phyloP scores from a whole-genome alignment of 129 eudicot species.

The Pseudognaphalium luteoalbum region DNA sequence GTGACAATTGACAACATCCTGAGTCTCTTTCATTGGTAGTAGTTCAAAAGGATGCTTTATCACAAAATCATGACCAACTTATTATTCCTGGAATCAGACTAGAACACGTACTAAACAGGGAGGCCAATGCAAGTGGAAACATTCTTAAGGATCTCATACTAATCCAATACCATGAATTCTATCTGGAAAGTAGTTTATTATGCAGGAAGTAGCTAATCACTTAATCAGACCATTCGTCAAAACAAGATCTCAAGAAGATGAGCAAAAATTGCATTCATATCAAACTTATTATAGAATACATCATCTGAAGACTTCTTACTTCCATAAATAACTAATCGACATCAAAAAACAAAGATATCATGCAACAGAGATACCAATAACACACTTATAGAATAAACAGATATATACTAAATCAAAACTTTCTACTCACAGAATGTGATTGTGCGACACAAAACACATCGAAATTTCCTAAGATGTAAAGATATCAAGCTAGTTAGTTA shows the following conservation, averaged over 20 bases:
- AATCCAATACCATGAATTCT: background rate
- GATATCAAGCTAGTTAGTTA: background rate
- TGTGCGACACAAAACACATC: background rate
- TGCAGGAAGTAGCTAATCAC: background rate
- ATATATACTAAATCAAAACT: too few species aligned
- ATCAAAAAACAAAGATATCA: background rate
- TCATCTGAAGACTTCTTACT: background rate
- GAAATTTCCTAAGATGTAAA: background rate
- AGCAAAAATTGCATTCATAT: background rate
- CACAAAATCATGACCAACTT: background rate
- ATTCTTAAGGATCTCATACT: background rate
- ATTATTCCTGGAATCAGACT: too few species aligned
- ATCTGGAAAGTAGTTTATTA: background rate
- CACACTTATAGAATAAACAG: background rate
- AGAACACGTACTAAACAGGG: too few species aligned
- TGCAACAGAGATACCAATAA: background rate
- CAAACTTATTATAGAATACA: background rate
- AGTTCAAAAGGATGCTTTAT: background rate
- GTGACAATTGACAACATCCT: background rate
- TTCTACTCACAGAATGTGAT: background rate
- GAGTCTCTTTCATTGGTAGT: background rate
- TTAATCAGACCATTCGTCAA: background rate
- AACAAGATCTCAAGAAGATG: background rate
- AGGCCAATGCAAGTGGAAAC: too few species aligned
- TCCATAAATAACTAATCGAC: background rate